phyloP scores from a whole-genome alignment of 2,329 filamentous ascomycete species.

The Xylaria polymorpha region DNA sequence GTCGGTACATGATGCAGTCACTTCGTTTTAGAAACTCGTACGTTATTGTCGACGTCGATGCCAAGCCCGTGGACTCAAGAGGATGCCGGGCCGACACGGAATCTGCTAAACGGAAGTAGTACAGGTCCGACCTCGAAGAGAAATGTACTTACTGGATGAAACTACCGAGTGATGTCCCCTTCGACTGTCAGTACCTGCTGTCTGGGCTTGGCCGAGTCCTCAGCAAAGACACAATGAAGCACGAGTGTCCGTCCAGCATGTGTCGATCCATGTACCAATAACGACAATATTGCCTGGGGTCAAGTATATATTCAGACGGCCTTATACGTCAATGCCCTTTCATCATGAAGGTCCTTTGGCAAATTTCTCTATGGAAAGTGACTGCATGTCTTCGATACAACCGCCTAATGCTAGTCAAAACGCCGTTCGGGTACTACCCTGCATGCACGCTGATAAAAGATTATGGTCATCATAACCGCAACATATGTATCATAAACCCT shows the following conservation, averaged over 20 bases:
- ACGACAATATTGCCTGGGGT: conserved; percentile 25
- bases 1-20: neutral
- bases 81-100: neutral
- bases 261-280: conserved; percentile 11
- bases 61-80: neutral
- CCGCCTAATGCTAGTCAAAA: conserved; percentile 45
- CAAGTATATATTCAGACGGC: conserved; percentile 48
- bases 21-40: conserved; percentile 33
- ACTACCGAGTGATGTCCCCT: neutral
- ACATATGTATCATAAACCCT: conserved; percentile 44
- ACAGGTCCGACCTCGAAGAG: neutral
- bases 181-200: conserved; percentile 12
- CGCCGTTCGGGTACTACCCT: conserved; percentile 39
- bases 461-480: conserved; percentile 40
- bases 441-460: conserved; percentile 38
- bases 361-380: conserved; percentile 46
- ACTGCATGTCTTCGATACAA: conserved; percentile 45
- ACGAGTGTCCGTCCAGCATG: conserved; percentile 10
- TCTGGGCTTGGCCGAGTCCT: conserved; percentile 24
- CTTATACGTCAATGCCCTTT: conserved; percentile 43
- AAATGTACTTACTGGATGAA: conserved; percentile 29
- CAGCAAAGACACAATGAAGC: conserved; percentile 16
- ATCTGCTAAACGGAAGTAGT: conserved; percentile 18
- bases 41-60: conserved; percentile 36
- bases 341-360: conserved; percentile 40